A percentile compares a stretch with the other conserved stretches of the same genome.
phyloP scores from a whole-genome alignment of 2,329 filamentous ascomycete genomes.

The Claviceps africana region DNA sequence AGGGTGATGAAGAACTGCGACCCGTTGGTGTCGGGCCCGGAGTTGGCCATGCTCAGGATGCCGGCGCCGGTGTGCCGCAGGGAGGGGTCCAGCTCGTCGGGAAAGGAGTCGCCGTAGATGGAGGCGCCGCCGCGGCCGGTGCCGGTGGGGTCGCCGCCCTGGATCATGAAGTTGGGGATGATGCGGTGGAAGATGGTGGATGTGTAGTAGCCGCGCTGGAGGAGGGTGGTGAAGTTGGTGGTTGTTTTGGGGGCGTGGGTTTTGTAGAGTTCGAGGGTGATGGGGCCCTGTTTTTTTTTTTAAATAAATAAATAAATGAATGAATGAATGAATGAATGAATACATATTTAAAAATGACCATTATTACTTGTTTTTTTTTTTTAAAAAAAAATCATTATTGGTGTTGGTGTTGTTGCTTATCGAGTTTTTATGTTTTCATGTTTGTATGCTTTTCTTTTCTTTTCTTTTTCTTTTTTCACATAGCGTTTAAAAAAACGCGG shows the following conservation, averaged over 20 bases:
- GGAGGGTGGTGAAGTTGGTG: slow-evolving; percentile 74
- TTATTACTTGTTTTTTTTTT: no score
- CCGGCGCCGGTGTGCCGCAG: slow-evolving; percentile 90
- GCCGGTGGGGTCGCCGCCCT: slow-evolving; percentile 86
- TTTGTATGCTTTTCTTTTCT: no score
- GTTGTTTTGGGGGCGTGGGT: slow-evolving; percentile 79
- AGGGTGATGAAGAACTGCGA: slow-evolving; percentile 94
- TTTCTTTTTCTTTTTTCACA: no score
- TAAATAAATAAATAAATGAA: background rate
- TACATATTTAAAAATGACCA: no score
- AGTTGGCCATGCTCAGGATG: slow-evolving; percentile 93
- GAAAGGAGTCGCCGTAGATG: slow-evolving; percentile 89
- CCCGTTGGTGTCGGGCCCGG: slow-evolving; percentile 83
- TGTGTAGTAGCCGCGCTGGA: slow-evolving; percentile 77
- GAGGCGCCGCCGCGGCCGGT: slow-evolving; percentile 78
- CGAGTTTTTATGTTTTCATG: no score
- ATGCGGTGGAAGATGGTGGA: slow-evolving; percentile 79
- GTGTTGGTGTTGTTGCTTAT: no score
- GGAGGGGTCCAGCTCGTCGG: slow-evolving; percentile 67
- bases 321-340: no score
- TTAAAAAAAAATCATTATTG: no score
- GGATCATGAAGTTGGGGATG: slow-evolving; percentile 92
- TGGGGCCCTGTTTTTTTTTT: slow-evolving; percentile 57
- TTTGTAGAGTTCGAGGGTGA: slow-evolving; percentile 82
- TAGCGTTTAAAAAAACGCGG: no score